Percentiles rank a stretch among this genome's conserved stretches.
Conservation (phyloP, 148 eudicot species). For the Camellia lanceoleosa region DNA sequence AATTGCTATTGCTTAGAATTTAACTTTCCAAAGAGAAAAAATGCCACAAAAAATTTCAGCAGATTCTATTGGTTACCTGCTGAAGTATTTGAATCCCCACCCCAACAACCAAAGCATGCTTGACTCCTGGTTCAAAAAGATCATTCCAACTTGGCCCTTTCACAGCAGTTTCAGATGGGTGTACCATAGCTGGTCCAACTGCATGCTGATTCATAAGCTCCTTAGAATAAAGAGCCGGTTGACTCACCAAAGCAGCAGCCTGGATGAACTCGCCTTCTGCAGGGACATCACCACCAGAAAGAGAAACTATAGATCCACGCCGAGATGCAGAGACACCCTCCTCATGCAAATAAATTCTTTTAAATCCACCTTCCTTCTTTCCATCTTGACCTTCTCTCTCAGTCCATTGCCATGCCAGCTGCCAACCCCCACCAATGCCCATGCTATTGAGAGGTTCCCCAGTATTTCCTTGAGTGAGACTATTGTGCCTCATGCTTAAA, state of each 20-base stretch:
- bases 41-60: background rate
- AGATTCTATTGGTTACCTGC: slow-evolving; percentile 34
- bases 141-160: slow-evolving; percentile 39
- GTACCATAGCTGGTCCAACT: slow-evolving; percentile 52
- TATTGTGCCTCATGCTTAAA: slow-evolving; percentile 13
- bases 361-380: slow-evolving; percentile 37
- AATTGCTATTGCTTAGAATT: background rate
- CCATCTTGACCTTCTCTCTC: slow-evolving; percentile 40
- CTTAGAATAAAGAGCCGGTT: slow-evolving; percentile 38
- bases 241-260: slow-evolving; percentile 53
- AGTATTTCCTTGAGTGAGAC: slow-evolving; percentile 18
- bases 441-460: slow-evolving; percentile 29
- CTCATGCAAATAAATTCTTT: slow-evolving; percentile 42
- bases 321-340: slow-evolving; percentile 30
- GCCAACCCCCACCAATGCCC: slow-evolving; percentile 58
- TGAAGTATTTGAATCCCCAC: slow-evolving; percentile 46
- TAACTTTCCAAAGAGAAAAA: background rate
- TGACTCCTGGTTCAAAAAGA: slow-evolving; percentile 56
- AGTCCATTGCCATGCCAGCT: slow-evolving; percentile 42
- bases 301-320: slow-evolving; percentile 38
- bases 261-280: slow-evolving; percentile 35
- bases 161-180: slow-evolving; percentile 39
- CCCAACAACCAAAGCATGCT: slow-evolving; percentile 49
- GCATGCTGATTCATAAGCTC: slow-evolving; percentile 38
- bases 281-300: slow-evolving; percentile 31